phyloP scores from a whole-genome alignment of 2,329 filamentous ascomycete species.

The Fusarium sp. region DNA sequence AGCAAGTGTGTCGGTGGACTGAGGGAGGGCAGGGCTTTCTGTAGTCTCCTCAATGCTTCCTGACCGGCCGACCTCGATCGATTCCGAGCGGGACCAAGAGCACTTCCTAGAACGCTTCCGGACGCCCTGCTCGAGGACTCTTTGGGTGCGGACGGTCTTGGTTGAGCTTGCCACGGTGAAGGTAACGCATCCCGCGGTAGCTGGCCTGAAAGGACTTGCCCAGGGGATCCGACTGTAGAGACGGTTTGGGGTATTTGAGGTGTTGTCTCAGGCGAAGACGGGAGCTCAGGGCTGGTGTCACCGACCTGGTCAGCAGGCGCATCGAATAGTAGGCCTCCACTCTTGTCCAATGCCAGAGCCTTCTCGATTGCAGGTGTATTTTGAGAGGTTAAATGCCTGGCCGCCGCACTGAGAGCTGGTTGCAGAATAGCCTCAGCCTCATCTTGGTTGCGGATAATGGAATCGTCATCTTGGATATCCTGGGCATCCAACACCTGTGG shows the following conservation, averaged over 20 bases:
- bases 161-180: conserved; percentile 51
- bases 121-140: conserved; percentile 45
- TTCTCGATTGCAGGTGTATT: conserved; percentile 72
- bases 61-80: conserved; percentile 70
- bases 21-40: conserved; percentile 71
- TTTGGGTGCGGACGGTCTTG: conserved; percentile 39
- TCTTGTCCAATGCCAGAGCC: conserved; percentile 67
- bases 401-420: conserved; percentile 70
- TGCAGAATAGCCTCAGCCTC: conserved; percentile 74
- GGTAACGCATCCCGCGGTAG: conserved; percentile 38
- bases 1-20: conserved; percentile 51
- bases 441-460: conserved; percentile 63
- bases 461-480: conserved; percentile 38
- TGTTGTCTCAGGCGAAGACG: conserved; percentile 38
- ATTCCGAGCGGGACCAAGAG: conserved; percentile 64
- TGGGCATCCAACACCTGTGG: conserved; percentile 18
- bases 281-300: conserved; percentile 45
- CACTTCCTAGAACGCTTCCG: conserved; percentile 58
- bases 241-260: conserved; percentile 18
- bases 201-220: conserved; percentile 13
- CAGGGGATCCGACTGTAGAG: conserved; percentile 17
- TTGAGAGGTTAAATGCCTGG: conserved; percentile 69
- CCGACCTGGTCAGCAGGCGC: conserved; percentile 38
- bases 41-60: conserved; percentile 71
- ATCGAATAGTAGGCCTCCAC: conserved; percentile 50